Base-by-base conservation (phyloP, 768 basidiomycete species). In the Rhodotorula paludigena region DNA sequence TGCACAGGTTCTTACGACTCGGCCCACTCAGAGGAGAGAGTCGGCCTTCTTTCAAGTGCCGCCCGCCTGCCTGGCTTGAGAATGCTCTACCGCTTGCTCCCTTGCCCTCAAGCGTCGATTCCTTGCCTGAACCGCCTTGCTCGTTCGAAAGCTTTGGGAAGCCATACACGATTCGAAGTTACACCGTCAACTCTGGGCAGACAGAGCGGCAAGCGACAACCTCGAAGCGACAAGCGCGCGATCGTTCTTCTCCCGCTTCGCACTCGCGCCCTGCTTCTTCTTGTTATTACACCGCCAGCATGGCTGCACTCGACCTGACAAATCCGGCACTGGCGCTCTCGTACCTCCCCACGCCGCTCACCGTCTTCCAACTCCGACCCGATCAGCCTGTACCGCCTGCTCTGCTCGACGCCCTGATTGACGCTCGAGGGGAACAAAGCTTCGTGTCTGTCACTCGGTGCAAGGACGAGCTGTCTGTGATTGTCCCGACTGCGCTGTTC, bases 361-460 rank as follows among this genome's bases (percentile, higher is more conserved):
- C 32, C 45, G 47, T 71, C 51, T 18, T 67, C 42, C 70, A 63
- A 16, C 60, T 64, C 53, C 28, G 10, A 0, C 42, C 65, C 2
- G 28, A 52, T 0, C 35, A 42, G 21, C 6, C 56, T 2, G 35
- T 63, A 15, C 70, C 70, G 0, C 1, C 32, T 0, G 5, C 5
- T 1, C 38, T 67, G 8, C 18, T 64, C 32, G 44, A 48, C 7
- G 35, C 47, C 8, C 47, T 71, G 15, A 30, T 48, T 1, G 30
- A 9, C 10, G 16, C n/a, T 1, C n/a, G 33, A 0, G 28, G 30
- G 0, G 25, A 16, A 5, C 21, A 54, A 2, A 32, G 25, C 15
- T 71, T 73, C 49, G 9, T 70, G 28, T 70, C 68, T 2, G 18
- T 70, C 41, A 68, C 72, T 0, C 35, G 58, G 23, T 67, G 68